These are phyloP conservation scores for Fimicolochytrium jonesii DNA, from an alignment of 192 early-diverging fungal species.

Conservation along the genomic window DNA sequence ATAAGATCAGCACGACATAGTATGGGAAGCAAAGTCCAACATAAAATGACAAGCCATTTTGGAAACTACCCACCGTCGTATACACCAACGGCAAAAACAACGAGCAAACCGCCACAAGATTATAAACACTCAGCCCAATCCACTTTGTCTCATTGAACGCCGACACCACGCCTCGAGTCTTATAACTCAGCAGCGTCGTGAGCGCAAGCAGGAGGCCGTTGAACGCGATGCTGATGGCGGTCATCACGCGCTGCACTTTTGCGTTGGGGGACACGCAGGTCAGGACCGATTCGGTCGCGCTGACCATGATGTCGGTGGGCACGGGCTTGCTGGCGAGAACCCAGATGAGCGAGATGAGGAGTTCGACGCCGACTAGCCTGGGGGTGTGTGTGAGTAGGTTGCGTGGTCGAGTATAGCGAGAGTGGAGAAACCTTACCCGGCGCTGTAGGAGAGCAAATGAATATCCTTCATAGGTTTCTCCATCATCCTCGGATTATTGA, in stretches of 20 bases:
- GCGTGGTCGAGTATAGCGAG: too few species aligned
- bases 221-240: background rate
- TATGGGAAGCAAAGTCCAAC: too few species aligned
- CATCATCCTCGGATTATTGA: conserved; percentile 9
- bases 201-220: conserved; percentile 1
- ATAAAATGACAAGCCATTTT: too few species aligned
- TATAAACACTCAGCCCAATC: conserved; percentile 17
- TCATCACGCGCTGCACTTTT: background rate
- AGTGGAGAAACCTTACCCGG: too few species aligned
- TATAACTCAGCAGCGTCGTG: conserved; percentile 1
- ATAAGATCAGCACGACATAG: too few species aligned
- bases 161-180: conserved; percentile 7
- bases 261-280: conserved; percentile 4
- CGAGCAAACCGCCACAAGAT: background rate
- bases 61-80: conserved; percentile 13
- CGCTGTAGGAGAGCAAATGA: too few species aligned
- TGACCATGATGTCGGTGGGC: background rate
- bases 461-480: background rate
- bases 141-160: conserved; percentile 23
- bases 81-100: conserved; percentile 5
- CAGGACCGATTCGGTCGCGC: background rate
- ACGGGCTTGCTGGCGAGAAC: background rate
- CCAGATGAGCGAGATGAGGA: conserved; percentile 4
- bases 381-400: too few species aligned
- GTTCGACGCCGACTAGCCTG: background rate